Percentiles rank a stretch among this genome's conserved stretches.
phyloP scores from a whole-genome alignment of 805 yeast genomes.

The Ogataea salicorniae region DNA sequence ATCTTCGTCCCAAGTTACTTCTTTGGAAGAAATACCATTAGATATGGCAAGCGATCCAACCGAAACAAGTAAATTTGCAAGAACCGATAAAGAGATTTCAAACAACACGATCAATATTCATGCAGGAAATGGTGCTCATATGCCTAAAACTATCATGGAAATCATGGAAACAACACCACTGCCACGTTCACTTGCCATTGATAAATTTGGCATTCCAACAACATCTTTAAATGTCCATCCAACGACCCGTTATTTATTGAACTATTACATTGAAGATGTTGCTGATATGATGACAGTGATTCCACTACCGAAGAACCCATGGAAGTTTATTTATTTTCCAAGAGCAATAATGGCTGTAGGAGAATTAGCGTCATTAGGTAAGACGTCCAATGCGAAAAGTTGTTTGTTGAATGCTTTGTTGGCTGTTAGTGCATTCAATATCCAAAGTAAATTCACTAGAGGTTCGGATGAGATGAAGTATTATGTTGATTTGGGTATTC shows the following conservation, averaged over 20 bases:
- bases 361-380: constrained; percentile 68
- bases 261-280: constrained; percentile 68
- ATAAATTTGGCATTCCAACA: constrained; percentile 45
- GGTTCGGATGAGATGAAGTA: constrained; percentile 65
- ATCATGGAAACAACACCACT: constrained; percentile 39
- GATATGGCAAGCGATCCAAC: background rate
- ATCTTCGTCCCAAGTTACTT: constrained; percentile 13
- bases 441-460: constrained; percentile 66
- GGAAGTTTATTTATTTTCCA: constrained; percentile 85
- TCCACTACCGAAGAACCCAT: constrained; percentile 70
- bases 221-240: constrained; percentile 64
- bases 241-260: constrained; percentile 63
- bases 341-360: constrained; percentile 79
- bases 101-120: constrained; percentile 29
- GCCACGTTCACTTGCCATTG: constrained; percentile 38
- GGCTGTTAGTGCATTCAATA: constrained; percentile 77
- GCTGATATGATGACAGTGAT: constrained; percentile 70
- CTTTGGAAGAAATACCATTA: constrained; percentile 8
- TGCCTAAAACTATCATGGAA: constrained; percentile 53
- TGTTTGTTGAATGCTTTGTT: constrained; percentile 73
- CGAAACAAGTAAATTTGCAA: background rate
- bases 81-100: constrained; percentile 15
- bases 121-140: constrained; percentile 33
- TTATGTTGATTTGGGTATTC: constrained; percentile 67
- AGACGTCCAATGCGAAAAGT: constrained; percentile 69